Conservation (phyloP, 192 early-diverging fungal genomes). For the Rhizophagus clarus region DNA sequence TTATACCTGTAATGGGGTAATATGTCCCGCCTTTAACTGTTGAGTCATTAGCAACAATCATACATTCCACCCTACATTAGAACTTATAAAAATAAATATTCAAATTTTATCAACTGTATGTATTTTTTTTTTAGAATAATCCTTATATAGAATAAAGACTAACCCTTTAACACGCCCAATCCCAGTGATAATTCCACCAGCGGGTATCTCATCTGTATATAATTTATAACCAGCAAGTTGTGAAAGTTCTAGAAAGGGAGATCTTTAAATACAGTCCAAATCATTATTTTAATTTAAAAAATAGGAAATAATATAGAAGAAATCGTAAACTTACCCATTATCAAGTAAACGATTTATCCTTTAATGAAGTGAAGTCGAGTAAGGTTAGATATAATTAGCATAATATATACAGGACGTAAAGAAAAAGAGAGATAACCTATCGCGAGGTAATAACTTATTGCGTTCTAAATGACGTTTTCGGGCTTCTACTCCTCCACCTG, state of each 20-base stretch:
- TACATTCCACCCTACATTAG: slow-evolving; percentile 76
- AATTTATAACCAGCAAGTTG: slow-evolving; percentile 89
- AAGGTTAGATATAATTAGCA: slow-evolving; percentile 4
- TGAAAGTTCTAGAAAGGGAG: slow-evolving; percentile 93
- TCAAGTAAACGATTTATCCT: slow-evolving; percentile 78
- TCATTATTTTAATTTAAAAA: neutral
- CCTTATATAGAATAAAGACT: neutral
- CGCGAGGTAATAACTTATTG: slow-evolving; percentile 89
- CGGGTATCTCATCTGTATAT: slow-evolving; percentile 83
- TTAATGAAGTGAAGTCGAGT: neutral
- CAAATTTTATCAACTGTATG: slow-evolving; percentile 8
- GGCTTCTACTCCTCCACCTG: slow-evolving; percentile 84
- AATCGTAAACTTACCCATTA: slow-evolving; percentile 53
- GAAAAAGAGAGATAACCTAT: slow-evolving; percentile 55
- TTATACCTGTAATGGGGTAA: slow-evolving; percentile 79
- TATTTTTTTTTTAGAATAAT: neutral
- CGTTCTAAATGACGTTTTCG: slow-evolving; percentile 81
- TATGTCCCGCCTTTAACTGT: slow-evolving; percentile 99
- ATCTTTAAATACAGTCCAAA: slow-evolving; percentile 45
- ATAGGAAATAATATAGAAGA: neutral
- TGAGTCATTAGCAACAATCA: slow-evolving; percentile 96
- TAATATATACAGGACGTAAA: neutral
- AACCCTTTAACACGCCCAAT: slow-evolving; percentile 91
- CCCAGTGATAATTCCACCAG: slow-evolving; percentile 94
- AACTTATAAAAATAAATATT: slow-evolving; percentile 25